Conservation (phyloP, 1,139 yeast species). For the Scheffersomyces lignicola region DNA sequence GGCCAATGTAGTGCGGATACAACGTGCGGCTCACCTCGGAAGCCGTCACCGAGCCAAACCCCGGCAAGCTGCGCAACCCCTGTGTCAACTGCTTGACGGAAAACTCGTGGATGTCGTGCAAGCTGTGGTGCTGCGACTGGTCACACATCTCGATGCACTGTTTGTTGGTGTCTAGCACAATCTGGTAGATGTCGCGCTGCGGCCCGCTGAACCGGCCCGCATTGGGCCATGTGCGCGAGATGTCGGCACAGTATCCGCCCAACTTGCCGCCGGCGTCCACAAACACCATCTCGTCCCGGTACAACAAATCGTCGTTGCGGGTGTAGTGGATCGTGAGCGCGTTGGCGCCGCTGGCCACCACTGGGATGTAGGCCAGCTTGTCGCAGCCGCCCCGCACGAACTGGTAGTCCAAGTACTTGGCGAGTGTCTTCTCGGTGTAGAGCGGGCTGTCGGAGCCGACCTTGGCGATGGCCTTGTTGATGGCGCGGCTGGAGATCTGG, state of each 20-base stretch:
- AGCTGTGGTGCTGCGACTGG: conserved; percentile 48
- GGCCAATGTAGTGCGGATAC: conserved; percentile 96
- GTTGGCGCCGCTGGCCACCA: conserved; percentile 90
- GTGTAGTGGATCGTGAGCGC: conserved; percentile 90
- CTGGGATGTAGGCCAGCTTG: conserved; percentile 88
- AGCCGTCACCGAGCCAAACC: conserved; percentile 53
- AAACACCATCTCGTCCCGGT: conserved; percentile 77
- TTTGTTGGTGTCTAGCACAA: conserved; percentile 81
- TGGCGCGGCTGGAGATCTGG: conserved; percentile 77
- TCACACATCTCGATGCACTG: conserved; percentile 71
- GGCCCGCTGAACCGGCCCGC: conserved; percentile 66
- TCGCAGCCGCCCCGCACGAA: conserved; percentile 89
- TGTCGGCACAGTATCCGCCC: conserved; percentile 96
- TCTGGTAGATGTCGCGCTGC: conserved; percentile 84
- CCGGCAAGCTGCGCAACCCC: conserved; percentile 69
- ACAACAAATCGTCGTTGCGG: conserved; percentile 76
- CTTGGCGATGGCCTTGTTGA: conserved; percentile 74
- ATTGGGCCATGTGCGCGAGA: conserved; percentile 96
- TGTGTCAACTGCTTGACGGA: conserved; percentile 59
- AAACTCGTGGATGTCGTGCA: conserved; percentile 75
- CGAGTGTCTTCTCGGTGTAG: conserved; percentile 71
- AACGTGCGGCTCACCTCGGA: conserved; percentile 55
- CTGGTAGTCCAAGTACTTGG: conserved; percentile 79
- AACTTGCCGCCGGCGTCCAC: conserved; percentile 94
- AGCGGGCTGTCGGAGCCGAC: conserved; percentile 48